Conservation (phyloP, 75 land plant genomes). For the Sequoiadendron giganteum region DNA sequence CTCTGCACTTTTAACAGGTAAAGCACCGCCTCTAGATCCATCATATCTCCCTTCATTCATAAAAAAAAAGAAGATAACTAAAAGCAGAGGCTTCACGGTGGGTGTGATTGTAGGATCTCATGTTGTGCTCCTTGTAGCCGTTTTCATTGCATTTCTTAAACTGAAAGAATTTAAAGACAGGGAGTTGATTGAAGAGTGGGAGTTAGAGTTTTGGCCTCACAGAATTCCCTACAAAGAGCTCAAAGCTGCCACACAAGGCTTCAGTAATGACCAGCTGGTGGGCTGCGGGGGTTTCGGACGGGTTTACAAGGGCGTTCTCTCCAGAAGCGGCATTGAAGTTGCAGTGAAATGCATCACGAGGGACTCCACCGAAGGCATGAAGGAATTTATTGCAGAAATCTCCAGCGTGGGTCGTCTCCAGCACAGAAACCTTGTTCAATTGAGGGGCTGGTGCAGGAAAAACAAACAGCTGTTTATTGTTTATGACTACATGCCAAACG, state of each 20-base stretch:
- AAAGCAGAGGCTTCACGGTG: background rate
- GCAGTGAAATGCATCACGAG: conserved; percentile 33
- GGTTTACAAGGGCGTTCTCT: conserved; percentile 22
- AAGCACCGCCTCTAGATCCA: background rate
- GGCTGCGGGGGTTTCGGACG: conserved; percentile 20
- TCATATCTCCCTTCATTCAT: background rate
- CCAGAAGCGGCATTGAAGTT: background rate
- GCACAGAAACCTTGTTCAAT: conserved; percentile 28
- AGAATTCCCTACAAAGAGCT: conserved; percentile 43
- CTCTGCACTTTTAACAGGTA: background rate
- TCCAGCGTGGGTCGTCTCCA: conserved; percentile 23
- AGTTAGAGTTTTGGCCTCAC: conserved; percentile 25
- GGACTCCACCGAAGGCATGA: conserved; percentile 35
- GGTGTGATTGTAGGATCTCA: background rate
- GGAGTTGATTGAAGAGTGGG: conserved; percentile 4
- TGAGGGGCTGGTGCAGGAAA: conserved; percentile 30
- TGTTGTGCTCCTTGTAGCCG: background rate
- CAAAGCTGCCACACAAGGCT: conserved; percentile 37
- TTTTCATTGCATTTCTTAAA: background rate
- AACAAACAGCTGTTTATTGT: conserved; percentile 23
- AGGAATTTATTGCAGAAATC: conserved; percentile 22
- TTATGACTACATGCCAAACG: conserved; percentile 27
- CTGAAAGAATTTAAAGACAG: background rate
- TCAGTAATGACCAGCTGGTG: conserved; percentile 11
- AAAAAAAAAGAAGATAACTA: background rate